Evolutionary conservation across 179 eudicot species (phyloP).

Genomic region (Beta macrorhiza): DNA sequence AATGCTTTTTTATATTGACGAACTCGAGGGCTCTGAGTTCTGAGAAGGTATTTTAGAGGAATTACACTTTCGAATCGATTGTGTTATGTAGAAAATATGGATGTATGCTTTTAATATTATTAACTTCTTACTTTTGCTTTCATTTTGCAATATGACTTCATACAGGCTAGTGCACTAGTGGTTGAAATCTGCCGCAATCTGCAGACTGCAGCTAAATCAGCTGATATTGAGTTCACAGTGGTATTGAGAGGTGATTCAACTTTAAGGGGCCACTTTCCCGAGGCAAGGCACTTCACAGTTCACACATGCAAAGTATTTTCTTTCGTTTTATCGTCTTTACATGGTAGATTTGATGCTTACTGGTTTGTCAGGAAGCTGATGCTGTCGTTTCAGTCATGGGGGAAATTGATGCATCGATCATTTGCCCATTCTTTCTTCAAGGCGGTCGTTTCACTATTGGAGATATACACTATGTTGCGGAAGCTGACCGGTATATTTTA

Average conservation of each 20-base stretch:
- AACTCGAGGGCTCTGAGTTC: conserved; percentile 85
- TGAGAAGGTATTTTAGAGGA: conserved; percentile 55
- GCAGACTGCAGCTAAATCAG: conserved; percentile 61
- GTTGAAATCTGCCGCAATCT: conserved; percentile 77
- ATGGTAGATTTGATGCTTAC: conserved; percentile 15
- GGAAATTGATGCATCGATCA: conserved; percentile 91
- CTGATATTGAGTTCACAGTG: conserved; percentile 67
- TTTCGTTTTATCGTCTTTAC: neutral
- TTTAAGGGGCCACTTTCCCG: conserved; percentile 95
- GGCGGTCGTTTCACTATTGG: conserved; percentile 95
- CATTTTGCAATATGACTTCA: conserved; percentile 16
- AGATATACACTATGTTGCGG: conserved; percentile 93
- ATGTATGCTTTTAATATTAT: neutral
- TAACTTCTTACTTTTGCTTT: neutral
- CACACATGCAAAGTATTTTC: neutral
- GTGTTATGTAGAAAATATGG: neutral
- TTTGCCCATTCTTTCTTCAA: conserved; percentile 96
- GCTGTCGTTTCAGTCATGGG: conserved; percentile 92
- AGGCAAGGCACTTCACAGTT: conserved; percentile 51
- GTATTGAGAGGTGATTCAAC: conserved; percentile 98
- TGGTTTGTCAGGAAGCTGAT: conserved; percentile 70
- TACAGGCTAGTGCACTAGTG: conserved; percentile 79
- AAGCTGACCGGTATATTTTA: conserved; percentile 60
- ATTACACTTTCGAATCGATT: neutral
- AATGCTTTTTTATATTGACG: conserved; percentile 95